Conservation (phyloP, 345 rosid species). For the Citrus maxima region DNA sequence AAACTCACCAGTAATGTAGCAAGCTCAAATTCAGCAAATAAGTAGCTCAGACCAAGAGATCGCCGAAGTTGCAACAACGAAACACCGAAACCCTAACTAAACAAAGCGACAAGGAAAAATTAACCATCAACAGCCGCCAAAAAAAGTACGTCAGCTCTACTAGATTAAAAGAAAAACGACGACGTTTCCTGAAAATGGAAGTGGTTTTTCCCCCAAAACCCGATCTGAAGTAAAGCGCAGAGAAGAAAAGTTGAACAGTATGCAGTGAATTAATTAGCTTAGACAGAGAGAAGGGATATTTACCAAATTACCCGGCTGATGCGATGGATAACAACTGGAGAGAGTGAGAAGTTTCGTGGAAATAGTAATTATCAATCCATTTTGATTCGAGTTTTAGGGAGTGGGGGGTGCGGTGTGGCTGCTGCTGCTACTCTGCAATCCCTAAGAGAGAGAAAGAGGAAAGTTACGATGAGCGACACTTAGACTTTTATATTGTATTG, state of each 20-base stretch:
- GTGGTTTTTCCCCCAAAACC: slow-evolving; percentile 15
- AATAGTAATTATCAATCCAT: slow-evolving; percentile 39
- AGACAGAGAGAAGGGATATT: not conserved
- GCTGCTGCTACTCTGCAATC: slow-evolving; percentile 35
- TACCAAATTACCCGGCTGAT: slow-evolving; percentile 20
- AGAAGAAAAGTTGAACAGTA: not conserved
- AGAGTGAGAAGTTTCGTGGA: not conserved
- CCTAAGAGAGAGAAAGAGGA: slow-evolving; percentile 33
- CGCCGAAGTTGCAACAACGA: not conserved
- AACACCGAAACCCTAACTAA: slow-evolving; percentile 19
- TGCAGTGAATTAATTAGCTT: not conserved
- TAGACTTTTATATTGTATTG: not conserved
- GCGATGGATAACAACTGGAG: not conserved
- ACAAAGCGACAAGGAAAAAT: not conserved
- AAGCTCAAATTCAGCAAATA: slow-evolving; percentile 15
- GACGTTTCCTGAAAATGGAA: not conserved
- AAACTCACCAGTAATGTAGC: slow-evolving; percentile 9
- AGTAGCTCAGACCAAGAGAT: slow-evolving; percentile 6
- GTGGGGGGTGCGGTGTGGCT: slow-evolving; percentile 21
- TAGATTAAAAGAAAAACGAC: not conserved
- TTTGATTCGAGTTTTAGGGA: not conserved
- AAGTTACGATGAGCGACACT: not conserved
- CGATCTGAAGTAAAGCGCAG: slow-evolving; percentile 28
- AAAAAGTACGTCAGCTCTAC: not conserved
- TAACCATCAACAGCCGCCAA: not conserved